phyloP scores from a whole-genome alignment of 345 rosid species.

The Angophora floribunda region DNA sequence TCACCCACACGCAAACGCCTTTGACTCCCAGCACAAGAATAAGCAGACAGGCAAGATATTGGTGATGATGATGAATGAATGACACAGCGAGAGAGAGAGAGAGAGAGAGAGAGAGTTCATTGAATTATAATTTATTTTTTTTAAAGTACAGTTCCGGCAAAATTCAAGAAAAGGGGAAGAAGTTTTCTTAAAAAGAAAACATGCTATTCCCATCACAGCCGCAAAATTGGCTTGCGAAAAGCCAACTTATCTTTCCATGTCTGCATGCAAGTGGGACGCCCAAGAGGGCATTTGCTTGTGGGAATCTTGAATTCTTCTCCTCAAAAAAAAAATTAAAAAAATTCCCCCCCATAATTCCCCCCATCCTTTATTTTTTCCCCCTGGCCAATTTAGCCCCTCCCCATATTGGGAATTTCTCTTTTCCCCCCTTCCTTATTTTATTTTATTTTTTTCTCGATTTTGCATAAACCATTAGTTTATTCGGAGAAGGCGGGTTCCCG shows the following conservation, averaged over 20 bases:
- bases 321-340: background rate
- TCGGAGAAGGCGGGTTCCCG: background rate
- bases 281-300: background rate
- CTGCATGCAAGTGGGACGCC: background rate
- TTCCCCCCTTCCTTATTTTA: too few species aligned
- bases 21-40: constrained; percentile 20
- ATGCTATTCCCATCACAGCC: background rate
- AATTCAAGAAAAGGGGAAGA: too few species aligned
- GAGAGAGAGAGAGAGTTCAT: background rate
- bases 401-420: too few species aligned
- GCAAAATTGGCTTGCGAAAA: background rate
- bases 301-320: background rate
- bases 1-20: constrained; percentile 39
- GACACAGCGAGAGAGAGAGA: background rate
- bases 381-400: background rate
- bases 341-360: background rate
- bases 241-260: background rate
- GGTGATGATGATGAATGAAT: background rate
- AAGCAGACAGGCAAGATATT: background rate
- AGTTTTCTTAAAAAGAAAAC: background rate
- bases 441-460: background rate
- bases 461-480: background rate
- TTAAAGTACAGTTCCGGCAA: background rate
- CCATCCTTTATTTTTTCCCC: background rate
- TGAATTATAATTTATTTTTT: background rate